These are phyloP conservation scores for Strobilomyces confusus DNA, from an alignment of 768 basidiomycete genomes.

Conservation along the genomic window DNA sequence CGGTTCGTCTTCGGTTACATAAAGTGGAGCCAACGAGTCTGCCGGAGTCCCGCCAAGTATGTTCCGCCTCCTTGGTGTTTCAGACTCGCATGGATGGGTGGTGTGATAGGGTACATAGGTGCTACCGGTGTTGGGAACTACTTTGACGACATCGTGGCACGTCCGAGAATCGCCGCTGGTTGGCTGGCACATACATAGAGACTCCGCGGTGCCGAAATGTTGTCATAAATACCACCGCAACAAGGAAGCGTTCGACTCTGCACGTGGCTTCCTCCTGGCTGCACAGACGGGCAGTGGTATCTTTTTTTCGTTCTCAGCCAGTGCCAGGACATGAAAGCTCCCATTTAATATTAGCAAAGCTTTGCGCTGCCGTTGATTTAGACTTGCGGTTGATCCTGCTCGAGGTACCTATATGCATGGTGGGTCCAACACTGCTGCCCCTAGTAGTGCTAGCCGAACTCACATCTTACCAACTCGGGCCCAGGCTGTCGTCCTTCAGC, in stretches of 20 bases:
- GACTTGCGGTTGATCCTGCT: too few species aligned
- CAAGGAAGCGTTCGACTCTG: not conserved
- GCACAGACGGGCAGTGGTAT: not conserved
- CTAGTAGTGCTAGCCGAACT: not conserved
- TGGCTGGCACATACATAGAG: not conserved
- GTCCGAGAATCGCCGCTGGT: not conserved
- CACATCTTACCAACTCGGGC: not conserved
- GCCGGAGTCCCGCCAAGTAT: not conserved
- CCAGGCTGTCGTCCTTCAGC: not conserved
- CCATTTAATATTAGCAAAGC: too few species aligned
- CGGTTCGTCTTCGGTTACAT: not conserved
- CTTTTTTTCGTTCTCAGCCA: too few species aligned
- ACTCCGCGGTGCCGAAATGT: not conserved
- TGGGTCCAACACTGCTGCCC: too few species aligned
- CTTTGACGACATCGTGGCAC: not conserved
- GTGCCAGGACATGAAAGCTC: too few species aligned
- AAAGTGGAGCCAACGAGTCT: not conserved
- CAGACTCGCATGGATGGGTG: not conserved
- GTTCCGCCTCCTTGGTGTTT: slow-evolving; percentile 8
- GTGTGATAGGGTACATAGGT: not conserved
- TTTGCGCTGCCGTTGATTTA: too few species aligned
- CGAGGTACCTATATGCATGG: too few species aligned
- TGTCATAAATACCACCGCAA: not conserved
- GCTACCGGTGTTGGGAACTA: too few species aligned
- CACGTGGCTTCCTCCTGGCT: too few species aligned